Evolutionary conservation across 371 early-diverging fungal genomes (phyloP).

Genomic region (Haplosporangium sp.): DNA sequence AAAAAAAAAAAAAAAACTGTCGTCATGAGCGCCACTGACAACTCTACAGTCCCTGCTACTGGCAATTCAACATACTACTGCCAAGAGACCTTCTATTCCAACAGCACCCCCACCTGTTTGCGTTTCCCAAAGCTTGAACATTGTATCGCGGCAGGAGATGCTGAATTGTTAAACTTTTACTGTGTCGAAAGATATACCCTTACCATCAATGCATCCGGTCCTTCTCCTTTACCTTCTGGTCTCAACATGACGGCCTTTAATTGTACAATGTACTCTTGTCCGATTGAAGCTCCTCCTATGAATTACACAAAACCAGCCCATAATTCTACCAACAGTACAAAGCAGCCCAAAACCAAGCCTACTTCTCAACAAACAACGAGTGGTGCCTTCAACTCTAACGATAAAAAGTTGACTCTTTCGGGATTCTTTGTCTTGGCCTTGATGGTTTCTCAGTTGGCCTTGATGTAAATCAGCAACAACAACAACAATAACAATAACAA

Average conservation of each 20-base stretch:
- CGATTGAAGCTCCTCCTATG: conserved; percentile 18
- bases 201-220: conserved; percentile 27
- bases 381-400: background rate
- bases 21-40: conserved; percentile 1
- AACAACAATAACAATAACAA: background rate
- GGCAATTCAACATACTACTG: conserved; percentile 16
- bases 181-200: conserved; percentile 27
- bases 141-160: conserved; percentile 13
- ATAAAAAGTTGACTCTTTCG: conserved; percentile 13
- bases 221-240: conserved; percentile 11
- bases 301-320: background rate
- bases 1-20: too few species aligned
- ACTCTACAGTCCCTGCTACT: background rate
- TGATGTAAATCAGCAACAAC: conserved; percentile 2
- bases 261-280: conserved; percentile 19
- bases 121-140: conserved; percentile 27
- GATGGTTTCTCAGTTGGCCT: conserved; percentile 13
- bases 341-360: background rate
- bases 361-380: background rate
- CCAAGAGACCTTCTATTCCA: conserved; percentile 21
- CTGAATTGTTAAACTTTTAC: conserved; percentile 16
- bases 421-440: conserved; percentile 21
- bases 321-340: too few species aligned
- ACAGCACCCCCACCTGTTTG: conserved; percentile 26
- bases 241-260: conserved; percentile 21